phyloP scores from a whole-genome alignment of 495 filamentous ascomycete genomes.

The Saxophila tyrrhenica region DNA sequence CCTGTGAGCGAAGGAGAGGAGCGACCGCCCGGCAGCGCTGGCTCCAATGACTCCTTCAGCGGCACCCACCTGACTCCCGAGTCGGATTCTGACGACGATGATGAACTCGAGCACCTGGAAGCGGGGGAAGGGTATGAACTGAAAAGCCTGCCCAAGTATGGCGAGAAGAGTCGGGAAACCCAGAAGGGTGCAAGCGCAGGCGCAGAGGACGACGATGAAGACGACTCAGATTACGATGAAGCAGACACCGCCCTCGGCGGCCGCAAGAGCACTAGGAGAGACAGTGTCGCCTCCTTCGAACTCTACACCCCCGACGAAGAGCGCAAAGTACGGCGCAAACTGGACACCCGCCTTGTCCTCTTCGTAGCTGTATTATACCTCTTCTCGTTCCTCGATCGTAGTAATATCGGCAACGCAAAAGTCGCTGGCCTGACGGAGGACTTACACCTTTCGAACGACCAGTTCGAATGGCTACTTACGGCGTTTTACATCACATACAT shows the following conservation, averaged over 20 bases:
- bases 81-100: conserved; percentile 11
- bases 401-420: conserved; percentile 39
- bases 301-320: conserved; percentile 71
- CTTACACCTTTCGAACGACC: conserved; percentile 42
- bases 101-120: conserved; percentile 14
- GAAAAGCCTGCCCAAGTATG: not conserved
- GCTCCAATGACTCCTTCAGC: conserved; percentile 4
- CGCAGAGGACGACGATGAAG: conserved; percentile 9
- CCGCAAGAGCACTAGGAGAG: conserved; percentile 13
- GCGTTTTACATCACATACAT: conserved; percentile 65
- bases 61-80: conserved; percentile 6
- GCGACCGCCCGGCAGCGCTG: conserved; percentile 1
- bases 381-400: conserved; percentile 64
- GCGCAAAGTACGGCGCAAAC: conserved; percentile 52
- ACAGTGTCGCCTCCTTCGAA: conserved; percentile 40
- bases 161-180: not conserved
- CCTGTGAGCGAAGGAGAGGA: conserved; percentile 5
- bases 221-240: conserved; percentile 15
- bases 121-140: conserved; percentile 12
- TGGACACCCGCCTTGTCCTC: conserved; percentile 64
- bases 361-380: conserved; percentile 76
- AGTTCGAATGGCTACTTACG: conserved; percentile 58
- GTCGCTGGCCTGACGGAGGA: conserved; percentile 62
- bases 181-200: not conserved
- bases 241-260: not conserved